A percentile compares a stretch with the other conserved stretches of the same genome.
phyloP scores from a whole-genome alignment of 192 early-diverging fungal species.

The Bifiguratus adelaidae region DNA sequence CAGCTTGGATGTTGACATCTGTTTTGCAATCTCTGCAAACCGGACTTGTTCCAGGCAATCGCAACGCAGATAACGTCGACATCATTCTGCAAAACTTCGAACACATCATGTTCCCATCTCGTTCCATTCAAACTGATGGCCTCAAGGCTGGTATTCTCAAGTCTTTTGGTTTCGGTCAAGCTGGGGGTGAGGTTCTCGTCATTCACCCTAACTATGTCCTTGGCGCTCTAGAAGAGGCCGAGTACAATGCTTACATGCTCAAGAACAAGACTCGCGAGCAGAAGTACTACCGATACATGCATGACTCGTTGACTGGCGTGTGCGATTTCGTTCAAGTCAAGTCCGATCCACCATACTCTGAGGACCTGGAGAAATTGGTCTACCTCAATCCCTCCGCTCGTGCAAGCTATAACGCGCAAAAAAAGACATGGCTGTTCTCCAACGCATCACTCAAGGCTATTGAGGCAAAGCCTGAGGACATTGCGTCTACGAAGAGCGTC shows the following conservation, averaged over 20 bases:
- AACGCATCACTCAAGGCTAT: constrained; percentile 24
- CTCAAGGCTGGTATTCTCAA: constrained; percentile 87
- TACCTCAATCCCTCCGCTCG: constrained; percentile 84
- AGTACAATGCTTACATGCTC: constrained; percentile 59
- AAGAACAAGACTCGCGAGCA: constrained; percentile 64
- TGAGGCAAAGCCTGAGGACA: constrained; percentile 30
- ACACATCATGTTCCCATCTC: constrained; percentile 71
- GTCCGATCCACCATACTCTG: constrained; percentile 74
- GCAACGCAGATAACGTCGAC: constrained; percentile 83
- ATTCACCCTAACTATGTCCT: constrained; percentile 84
- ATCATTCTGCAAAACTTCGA: constrained; percentile 62
- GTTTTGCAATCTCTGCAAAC: constrained; percentile 75
- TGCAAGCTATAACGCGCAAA: constrained; percentile 63
- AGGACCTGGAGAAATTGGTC: constrained; percentile 65
- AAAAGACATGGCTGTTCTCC: constrained; percentile 59
- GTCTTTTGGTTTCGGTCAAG: constrained; percentile 94
- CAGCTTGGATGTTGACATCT: constrained; percentile 95
- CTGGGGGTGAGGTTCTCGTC: constrained; percentile 79
- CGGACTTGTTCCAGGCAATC: constrained; percentile 87
- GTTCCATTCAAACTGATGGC: constrained; percentile 82
- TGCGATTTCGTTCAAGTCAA: constrained; percentile 82
- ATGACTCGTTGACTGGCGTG: constrained; percentile 76
- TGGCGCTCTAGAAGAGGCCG: constrained; percentile 53
- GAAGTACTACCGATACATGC: constrained; percentile 80
- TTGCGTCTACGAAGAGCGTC: constrained; percentile 40